Base-by-base conservation (phyloP, 2,329 filamentous ascomycete genomes). In the Xylaria sp. region DNA sequence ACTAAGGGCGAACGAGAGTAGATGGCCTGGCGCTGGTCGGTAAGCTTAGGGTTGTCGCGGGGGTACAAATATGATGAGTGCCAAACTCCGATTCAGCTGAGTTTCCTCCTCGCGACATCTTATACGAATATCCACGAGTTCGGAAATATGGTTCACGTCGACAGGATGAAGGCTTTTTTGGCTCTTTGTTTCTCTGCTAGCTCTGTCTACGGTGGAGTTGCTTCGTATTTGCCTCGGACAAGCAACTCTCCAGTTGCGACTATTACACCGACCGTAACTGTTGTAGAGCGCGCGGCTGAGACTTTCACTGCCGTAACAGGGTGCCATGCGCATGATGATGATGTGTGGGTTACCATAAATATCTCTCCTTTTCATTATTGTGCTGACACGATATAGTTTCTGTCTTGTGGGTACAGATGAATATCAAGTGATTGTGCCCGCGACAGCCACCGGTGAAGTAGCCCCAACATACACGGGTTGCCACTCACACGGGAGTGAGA, bases 401-500 rank as follows among this genome's bases (percentile, higher is more conserved):
- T 36, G 59, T 33, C 36, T 31, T 13, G 59, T 44, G 7, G 59
- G 59, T 17, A 44, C 59, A 10, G 59, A 62, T 6, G 77, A 79
- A 62, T 76, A 77, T 66, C 74, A 79, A 59, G 69, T 80, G 36
- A 71, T 75, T 1, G 72, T 77, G 11, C 73, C 77, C 1, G 76
- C 75, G 3, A 78, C 77, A 3, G 74, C 74, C 3, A 77, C 75
- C 0, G 63, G 67, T 17, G 69, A 72, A 2, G 68, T 80, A 5
- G 77, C 79, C 0, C 74, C 77, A 11, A 74, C 74, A 2, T 83
- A 81, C 71, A 81, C 79, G 0, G 80, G 74, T 15, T 83, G 89
- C 68, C 88, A 90, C 74, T 72, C 76, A 0, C 86, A 90, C 73
- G 85, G 80, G 2, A 74, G 73, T 11, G 81, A 86, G 48, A 81